Conservation (phyloP, 1,139 yeast genomes). For the Diutina scorzettiae region DNA sequence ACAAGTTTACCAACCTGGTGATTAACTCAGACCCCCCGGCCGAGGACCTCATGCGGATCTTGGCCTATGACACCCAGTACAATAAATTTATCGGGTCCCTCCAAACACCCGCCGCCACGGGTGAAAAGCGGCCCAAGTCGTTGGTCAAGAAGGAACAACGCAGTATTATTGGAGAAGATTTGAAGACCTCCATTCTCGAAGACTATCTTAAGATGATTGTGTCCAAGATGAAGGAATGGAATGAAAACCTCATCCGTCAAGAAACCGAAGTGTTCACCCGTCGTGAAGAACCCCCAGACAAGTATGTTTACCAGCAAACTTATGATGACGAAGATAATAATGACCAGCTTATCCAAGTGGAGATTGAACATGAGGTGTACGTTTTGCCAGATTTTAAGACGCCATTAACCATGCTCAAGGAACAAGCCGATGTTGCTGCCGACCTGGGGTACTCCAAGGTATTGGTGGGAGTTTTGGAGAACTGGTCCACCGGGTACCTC, state of each 20-base stretch:
- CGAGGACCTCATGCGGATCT: constrained; percentile 44
- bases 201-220: constrained; percentile 66
- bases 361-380: constrained; percentile 59
- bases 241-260: constrained; percentile 46
- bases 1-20: constrained; percentile 48
- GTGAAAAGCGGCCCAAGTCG: constrained; percentile 9
- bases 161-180: constrained; percentile 59
- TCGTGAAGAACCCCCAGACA: constrained; percentile 63
- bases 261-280: constrained; percentile 52
- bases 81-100: constrained; percentile 23
- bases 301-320: constrained; percentile 27
- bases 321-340: constrained; percentile 30
- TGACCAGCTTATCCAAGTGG: constrained; percentile 51
- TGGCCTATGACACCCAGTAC: constrained; percentile 69
- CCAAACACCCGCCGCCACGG: constrained; percentile 12
- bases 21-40: constrained; percentile 69
- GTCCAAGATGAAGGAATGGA: constrained; percentile 74
- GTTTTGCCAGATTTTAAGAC: constrained; percentile 42
- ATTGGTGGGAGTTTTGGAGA: constrained; percentile 69
- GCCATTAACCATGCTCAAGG: constrained; percentile 67
- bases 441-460: constrained; percentile 79
- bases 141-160: constrained; percentile 21
- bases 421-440: constrained; percentile 88
- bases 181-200: constrained; percentile 46
- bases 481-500: constrained; percentile 53